Evolutionary conservation across 2,329 filamentous ascomycete genomes (phyloP).

Genomic region (Xylaria sp.): DNA sequence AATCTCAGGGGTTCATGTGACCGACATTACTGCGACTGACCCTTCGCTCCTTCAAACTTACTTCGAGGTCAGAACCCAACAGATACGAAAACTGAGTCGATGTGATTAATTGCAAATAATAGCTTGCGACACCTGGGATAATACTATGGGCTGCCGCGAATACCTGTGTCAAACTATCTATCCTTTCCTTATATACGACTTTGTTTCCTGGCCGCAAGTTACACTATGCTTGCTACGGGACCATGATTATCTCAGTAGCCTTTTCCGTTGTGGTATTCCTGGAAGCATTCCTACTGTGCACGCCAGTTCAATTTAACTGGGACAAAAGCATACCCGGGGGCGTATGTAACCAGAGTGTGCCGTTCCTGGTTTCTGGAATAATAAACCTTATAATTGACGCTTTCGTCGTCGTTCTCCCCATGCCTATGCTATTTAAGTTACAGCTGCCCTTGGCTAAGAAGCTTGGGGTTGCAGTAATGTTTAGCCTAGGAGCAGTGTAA

Average conservation of each 20-base stretch:
- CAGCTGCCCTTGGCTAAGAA: slow-evolving; percentile 26
- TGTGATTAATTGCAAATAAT: background rate
- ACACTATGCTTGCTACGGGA: slow-evolving; percentile 17
- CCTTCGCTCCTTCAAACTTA: background rate
- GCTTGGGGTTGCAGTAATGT: slow-evolving; percentile 34
- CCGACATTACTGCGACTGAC: background rate
- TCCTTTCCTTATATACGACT: slow-evolving; percentile 36
- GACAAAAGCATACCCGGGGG: slow-evolving; percentile 35
- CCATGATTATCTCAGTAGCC: slow-evolving; percentile 18
- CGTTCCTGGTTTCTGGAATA: slow-evolving; percentile 28
- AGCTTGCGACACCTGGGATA: background rate
- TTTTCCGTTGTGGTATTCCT: slow-evolving; percentile 32
- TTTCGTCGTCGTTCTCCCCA: slow-evolving; percentile 31
- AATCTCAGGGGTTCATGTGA: background rate
- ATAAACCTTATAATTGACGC: slow-evolving; percentile 36
- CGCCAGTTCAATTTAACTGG: slow-evolving; percentile 34
- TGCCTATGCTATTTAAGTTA: slow-evolving; percentile 34
- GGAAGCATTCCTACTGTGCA: slow-evolving; percentile 33
- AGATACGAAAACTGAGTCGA: background rate
- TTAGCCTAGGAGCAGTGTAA: slow-evolving; percentile 37
- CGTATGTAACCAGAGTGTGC: slow-evolving; percentile 7
- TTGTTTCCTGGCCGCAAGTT: slow-evolving; percentile 31
- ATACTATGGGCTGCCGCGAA: slow-evolving; percentile 36
- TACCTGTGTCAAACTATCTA: slow-evolving; percentile 36
- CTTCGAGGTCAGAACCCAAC: background rate